Conservation (phyloP, 2,329 filamentous ascomycete genomes). For the Parastagonospora avenae region DNA sequence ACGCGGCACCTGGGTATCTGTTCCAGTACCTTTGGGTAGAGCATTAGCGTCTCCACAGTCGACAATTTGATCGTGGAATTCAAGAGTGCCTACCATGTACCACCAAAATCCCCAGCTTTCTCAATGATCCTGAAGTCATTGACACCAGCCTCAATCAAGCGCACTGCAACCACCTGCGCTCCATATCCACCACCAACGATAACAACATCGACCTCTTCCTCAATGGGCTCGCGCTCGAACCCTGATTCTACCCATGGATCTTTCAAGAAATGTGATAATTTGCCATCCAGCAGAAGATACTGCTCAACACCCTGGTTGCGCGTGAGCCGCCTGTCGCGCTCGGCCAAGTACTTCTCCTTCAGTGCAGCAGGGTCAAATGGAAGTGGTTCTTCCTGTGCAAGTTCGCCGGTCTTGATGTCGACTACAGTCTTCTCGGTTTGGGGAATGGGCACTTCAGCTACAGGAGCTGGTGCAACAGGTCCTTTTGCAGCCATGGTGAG, state of each 20-base stretch:
- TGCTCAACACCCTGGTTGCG: slow-evolving; percentile 33
- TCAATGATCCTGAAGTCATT: slow-evolving; percentile 49
- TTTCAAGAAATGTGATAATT: slow-evolving; percentile 28
- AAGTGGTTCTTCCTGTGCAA: slow-evolving; percentile 18
- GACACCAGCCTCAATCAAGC: slow-evolving; percentile 41
- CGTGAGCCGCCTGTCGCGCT: slow-evolving; percentile 36
- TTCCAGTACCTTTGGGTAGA: slow-evolving; percentile 49
- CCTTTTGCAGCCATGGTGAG: slow-evolving; percentile 16
- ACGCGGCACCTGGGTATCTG: slow-evolving; percentile 31
- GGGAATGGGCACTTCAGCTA: slow-evolving; percentile 23
- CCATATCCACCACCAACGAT: slow-evolving; percentile 54
- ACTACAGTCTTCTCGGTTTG: slow-evolving; percentile 16
- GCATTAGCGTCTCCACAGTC: not conserved
- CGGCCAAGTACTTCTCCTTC: slow-evolving; percentile 33
- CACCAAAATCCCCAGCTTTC: slow-evolving; percentile 53
- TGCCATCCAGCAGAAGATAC: slow-evolving; percentile 33
- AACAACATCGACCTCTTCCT: slow-evolving; percentile 35
- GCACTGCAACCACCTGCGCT: slow-evolving; percentile 49
- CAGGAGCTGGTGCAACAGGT: slow-evolving; percentile 15
- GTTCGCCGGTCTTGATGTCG: slow-evolving; percentile 20
- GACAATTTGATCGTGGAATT: slow-evolving; percentile 23
- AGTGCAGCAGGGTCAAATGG: slow-evolving; percentile 31
- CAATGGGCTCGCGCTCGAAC: slow-evolving; percentile 28
- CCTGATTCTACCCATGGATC: slow-evolving; percentile 38
- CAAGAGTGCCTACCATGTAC: slow-evolving; percentile 51